Base-by-base conservation (phyloP, 2,329 filamentous ascomycete genomes). In the Ceratocystis huliohia region DNA sequence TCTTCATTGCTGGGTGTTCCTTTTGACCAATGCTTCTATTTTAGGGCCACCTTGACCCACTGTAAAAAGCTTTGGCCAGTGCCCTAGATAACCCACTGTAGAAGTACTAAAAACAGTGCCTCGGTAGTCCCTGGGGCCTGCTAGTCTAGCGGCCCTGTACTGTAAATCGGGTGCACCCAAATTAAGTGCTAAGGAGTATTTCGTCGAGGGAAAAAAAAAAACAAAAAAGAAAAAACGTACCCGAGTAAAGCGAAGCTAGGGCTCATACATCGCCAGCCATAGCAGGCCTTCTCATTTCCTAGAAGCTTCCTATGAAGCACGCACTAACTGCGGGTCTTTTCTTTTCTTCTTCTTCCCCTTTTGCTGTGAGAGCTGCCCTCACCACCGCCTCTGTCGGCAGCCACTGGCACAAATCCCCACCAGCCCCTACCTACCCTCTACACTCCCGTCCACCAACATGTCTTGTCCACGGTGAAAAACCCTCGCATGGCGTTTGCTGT, bases 361-460 rank as follows among this genome's bases (percentile, higher is more conserved):
- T 50, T 50, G 46, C 46, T 13, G 17, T 22, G 4, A 7, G 46
- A 13, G 22, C 48, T 25, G 22, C 20, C 22, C 48, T 15, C 48
- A 3, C 20, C 8, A 20, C 46, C n/a, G 8, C 46, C n/a, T 8
- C n/a, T 50, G n/a, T 50, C 30, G 7, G 13, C 3, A 50, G n/a
- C 46, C 3, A 25, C 22, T 25, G 22, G 2, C 22, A 25, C 22
- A 25, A 25, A 25, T 2, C 7, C 46, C 17, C 8, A 13, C 3
- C 48, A 20, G 48, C n/a, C 37, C 22, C 22, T 25, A 25, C 22
- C 22, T 2, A 15, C 48, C 33, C n/a, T 33, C 48, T 73, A 88
- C 68, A 89, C 68, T 0, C 87, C 86, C 66, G 79, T 80, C 87
- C 87, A 90, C 79, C 84, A 88, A 68, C 80, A 81, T 1, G 84